Evolutionary conservation across 73 alveolate species (phyloP).

Genomic region (Blepharisma stoltei): DNA sequence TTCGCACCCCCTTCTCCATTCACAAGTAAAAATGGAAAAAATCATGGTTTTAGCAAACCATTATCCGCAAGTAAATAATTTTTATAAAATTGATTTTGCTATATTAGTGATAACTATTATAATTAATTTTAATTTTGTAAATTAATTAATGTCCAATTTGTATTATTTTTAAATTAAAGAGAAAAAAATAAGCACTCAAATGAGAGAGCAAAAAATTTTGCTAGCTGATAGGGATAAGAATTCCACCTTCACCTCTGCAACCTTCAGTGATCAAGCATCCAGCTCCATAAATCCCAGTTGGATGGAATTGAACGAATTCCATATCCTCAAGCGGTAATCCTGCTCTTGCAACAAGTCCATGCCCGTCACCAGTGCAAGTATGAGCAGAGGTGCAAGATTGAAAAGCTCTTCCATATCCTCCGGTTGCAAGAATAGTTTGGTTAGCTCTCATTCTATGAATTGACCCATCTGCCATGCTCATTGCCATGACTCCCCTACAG

Average conservation of each 20-base stretch:
- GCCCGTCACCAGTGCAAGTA: slow-evolving; percentile 92
- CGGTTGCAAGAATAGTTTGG: slow-evolving; percentile 81
- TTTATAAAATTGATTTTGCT: neutral
- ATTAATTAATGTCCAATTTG: too few relatives aligned
- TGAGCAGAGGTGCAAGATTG: slow-evolving; percentile 95
- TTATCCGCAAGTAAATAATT: neutral
- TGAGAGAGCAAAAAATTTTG: too few relatives aligned
- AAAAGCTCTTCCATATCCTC: slow-evolving; percentile 88
- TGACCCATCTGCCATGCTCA: slow-evolving; percentile 85
- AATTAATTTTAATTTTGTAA: too few relatives aligned
- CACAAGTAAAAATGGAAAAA: neutral
- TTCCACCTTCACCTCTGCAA: slow-evolving; percentile 97
- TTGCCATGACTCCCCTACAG: slow-evolving; percentile 67
- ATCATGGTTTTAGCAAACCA: neutral
- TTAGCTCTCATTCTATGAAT: slow-evolving; percentile 80
- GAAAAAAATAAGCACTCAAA: too few relatives aligned
- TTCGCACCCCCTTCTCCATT: neutral
- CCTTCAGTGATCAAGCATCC: slow-evolving; percentile 97
- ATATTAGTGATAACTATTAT: too few relatives aligned
- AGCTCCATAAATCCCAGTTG: slow-evolving; percentile 93
- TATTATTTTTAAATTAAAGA: too few relatives aligned
- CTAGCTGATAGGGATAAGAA: slow-evolving; percentile 38
- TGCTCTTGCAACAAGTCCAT: slow-evolving; percentile 52
- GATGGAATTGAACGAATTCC: slow-evolving; percentile 95
- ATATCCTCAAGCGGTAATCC: slow-evolving; percentile 83